Conservation (phyloP, 164 flowering plant genomes). For the Magnolia sinica region DNA sequence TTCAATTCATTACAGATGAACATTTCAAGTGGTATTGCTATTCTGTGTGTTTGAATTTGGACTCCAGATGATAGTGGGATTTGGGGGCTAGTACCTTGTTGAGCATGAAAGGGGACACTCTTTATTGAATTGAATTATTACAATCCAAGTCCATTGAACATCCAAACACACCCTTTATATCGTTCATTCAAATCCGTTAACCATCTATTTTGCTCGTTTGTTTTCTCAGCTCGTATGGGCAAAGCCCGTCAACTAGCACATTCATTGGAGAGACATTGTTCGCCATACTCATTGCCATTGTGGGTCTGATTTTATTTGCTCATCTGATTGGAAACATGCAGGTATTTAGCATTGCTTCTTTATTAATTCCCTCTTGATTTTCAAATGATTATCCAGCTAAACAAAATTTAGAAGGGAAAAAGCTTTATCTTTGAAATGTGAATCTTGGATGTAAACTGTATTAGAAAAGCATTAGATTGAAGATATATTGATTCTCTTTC, state of each 20-base stretch:
- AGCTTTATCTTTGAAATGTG: no score
- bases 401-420: background rate
- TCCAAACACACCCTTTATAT: background rate
- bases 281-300: slow-evolving; percentile 77
- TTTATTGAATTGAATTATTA: no score
- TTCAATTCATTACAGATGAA: no score
- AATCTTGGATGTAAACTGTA: no score
- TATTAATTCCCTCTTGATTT: background rate
- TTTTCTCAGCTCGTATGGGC: slow-evolving; percentile 78
- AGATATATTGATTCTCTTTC: no score
- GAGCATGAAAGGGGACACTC: no score
- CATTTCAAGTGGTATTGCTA: no score
- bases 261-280: slow-evolving; percentile 83
- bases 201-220: background rate
- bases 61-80: no score
- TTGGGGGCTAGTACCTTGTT: no score
- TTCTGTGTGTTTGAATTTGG: no score
- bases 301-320: slow-evolving; percentile 88
- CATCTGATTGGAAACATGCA: slow-evolving; percentile 97
- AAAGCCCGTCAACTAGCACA: slow-evolving; percentile 72
- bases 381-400: background rate
- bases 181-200: background rate
- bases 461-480: no score
- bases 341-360: slow-evolving; percentile 39
- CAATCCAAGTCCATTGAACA: no score